Conservation (phyloP, 1,139 yeast genomes). For the Debaryomyces singareniensis region DNA sequence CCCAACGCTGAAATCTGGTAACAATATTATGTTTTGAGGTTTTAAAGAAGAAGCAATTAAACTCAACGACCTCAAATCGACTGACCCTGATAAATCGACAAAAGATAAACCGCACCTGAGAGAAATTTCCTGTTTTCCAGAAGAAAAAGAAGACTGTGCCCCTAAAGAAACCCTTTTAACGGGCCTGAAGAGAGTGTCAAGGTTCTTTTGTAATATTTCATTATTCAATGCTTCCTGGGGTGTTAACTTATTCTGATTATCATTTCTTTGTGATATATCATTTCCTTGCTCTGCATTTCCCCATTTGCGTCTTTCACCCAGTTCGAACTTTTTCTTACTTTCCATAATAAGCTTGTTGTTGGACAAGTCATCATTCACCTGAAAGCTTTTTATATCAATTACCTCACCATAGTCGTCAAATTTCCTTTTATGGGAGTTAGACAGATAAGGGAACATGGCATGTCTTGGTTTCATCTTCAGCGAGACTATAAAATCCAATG, state of each 20-base stretch:
- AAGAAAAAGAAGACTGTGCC: slow-evolving; percentile 13
- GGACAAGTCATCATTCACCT: slow-evolving; percentile 48
- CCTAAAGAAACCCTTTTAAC: slow-evolving; percentile 31
- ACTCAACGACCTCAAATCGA: slow-evolving; percentile 76
- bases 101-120: slow-evolving; percentile 69
- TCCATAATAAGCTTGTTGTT: slow-evolving; percentile 30
- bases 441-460: slow-evolving; percentile 70
- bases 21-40: slow-evolving; percentile 66
- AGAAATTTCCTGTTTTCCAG: slow-evolving; percentile 28
- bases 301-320: slow-evolving; percentile 31
- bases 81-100: slow-evolving; percentile 80
- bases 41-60: slow-evolving; percentile 75
- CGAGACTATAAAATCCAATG: slow-evolving; percentile 63
- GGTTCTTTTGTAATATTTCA: slow-evolving; percentile 34
- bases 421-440: slow-evolving; percentile 46
- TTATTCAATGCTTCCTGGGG: slow-evolving; percentile 42
- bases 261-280: slow-evolving; percentile 15
- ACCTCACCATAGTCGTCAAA: slow-evolving; percentile 84
- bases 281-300: slow-evolving; percentile 17
- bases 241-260: slow-evolving; percentile 25
- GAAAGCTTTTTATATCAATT: slow-evolving; percentile 59
- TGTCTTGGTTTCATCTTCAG: slow-evolving; percentile 52
- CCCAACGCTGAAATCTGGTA: slow-evolving; percentile 38
- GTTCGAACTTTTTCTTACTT: slow-evolving; percentile 25
- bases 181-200: slow-evolving; percentile 60